phyloP scores from a whole-genome alignment of 345 rosid genomes.

The Camelina sativa region DNA sequence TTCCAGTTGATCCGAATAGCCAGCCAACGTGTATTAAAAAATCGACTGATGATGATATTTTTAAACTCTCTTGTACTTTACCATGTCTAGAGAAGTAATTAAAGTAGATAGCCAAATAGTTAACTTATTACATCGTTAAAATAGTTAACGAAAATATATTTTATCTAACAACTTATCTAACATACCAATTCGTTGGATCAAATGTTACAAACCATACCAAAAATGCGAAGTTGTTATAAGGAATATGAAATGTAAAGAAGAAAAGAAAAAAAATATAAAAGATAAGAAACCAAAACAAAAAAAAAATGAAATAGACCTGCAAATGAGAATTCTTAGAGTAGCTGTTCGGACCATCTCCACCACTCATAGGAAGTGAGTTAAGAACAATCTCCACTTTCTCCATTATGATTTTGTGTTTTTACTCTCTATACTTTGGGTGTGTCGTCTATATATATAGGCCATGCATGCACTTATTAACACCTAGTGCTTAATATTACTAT shows the following conservation, averaged over 20 bases:
- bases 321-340: slow-evolving; percentile 56
- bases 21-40: slow-evolving; percentile 14
- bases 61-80: background rate
- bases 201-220: no score
- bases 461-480: slow-evolving; percentile 25
- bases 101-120: no score
- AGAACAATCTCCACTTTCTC: slow-evolving; percentile 38
- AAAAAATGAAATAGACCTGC: slow-evolving; percentile 49
- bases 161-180: no score
- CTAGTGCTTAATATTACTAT: slow-evolving; percentile 3
- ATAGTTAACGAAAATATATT: no score
- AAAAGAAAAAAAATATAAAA: background rate
- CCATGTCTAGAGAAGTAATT: background rate
- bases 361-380: slow-evolving; percentile 51
- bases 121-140: no score
- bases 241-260: background rate
- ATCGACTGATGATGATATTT: background rate
- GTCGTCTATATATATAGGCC: slow-evolving; percentile 34
- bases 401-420: slow-evolving; percentile 15
- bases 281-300: background rate
- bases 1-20: slow-evolving; percentile 25
- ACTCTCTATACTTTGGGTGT: slow-evolving; percentile 27
- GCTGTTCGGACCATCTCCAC: slow-evolving; percentile 61
- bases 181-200: no score
- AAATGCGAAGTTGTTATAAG: background rate